A percentile compares a stretch with the other conserved stretches of the same genome.
Evolutionary conservation across 306 rosid species (phyloP).

Genomic region (Macrotyloma uniflorum): DNA sequence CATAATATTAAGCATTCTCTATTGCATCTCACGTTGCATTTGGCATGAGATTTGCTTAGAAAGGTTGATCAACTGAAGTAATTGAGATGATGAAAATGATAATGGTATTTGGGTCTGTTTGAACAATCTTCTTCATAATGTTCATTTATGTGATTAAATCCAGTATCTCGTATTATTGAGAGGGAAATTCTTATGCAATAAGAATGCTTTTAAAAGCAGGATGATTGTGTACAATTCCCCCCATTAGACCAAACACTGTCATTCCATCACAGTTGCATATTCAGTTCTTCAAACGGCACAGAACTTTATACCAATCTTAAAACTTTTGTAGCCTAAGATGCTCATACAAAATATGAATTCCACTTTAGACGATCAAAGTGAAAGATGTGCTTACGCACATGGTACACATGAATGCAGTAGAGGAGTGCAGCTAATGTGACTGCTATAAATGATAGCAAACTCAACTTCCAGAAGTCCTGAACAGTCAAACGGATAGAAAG

Average conservation of each 20-base stretch:
- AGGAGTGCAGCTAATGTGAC: slow-evolving; percentile 71
- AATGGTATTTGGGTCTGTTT: too few species aligned
- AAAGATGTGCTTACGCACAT: slow-evolving; percentile 59
- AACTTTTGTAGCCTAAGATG: background rate
- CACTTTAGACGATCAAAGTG: slow-evolving; percentile 55
- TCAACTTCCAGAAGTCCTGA: slow-evolving; percentile 88
- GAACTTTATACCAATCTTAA: background rate
- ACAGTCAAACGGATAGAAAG: background rate
- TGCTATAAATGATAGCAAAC: slow-evolving; percentile 57
- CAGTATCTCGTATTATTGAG: background rate
- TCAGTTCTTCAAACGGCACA: background rate
- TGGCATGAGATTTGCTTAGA: background rate
- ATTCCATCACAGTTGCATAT: background rate
- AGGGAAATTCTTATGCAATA: background rate
- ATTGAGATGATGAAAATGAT: background rate
- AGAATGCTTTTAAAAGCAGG: background rate
- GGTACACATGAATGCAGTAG: slow-evolving; percentile 66
- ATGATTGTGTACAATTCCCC: background rate
- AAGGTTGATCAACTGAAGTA: background rate
- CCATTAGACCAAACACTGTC: background rate
- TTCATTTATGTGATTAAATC: background rate
- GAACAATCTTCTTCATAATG: too few species aligned
- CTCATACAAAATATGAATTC: background rate
- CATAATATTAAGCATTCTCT: background rate
- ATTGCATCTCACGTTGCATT: background rate